These are phyloP conservation scores for Lecanicillium sp. DNA, from an alignment of 2,329 filamentous ascomycete species.

Conservation along the genomic window DNA sequence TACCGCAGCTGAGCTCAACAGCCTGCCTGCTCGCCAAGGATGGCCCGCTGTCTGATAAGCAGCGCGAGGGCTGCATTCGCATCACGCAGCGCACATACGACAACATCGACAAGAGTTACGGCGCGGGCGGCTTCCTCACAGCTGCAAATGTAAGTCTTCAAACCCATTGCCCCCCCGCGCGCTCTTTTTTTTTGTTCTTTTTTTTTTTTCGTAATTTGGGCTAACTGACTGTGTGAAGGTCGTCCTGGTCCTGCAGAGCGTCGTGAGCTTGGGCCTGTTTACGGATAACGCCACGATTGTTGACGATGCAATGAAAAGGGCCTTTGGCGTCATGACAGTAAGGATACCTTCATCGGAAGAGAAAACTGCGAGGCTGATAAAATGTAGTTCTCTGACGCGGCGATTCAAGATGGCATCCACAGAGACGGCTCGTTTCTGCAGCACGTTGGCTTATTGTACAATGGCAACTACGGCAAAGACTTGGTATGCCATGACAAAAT, in stretches of 20 bases:
- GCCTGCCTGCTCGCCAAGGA: constrained; percentile 18
- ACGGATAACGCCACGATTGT: constrained; percentile 19
- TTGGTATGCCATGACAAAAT: constrained; percentile 13
- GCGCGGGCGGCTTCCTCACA: constrained; percentile 18
- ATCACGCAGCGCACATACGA: constrained; percentile 19
- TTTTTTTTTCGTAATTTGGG: not conserved
- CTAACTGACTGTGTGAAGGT: constrained; percentile 9
- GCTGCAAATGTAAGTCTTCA: constrained; percentile 18
- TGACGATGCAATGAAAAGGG: constrained; percentile 15
- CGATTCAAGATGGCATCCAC: constrained; percentile 20
- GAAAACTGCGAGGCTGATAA: not conserved
- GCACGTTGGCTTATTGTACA: constrained; percentile 20
- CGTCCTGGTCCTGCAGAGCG: constrained; percentile 21
- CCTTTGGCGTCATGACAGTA: constrained; percentile 19
- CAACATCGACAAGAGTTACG: constrained; percentile 17
- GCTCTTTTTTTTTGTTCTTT: too few relatives aligned
- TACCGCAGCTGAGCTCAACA: constrained; percentile 20
- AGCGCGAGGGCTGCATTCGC: constrained; percentile 18
- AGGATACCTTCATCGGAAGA: not conserved
- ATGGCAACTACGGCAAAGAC: constrained; percentile 23
- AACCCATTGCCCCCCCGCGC: too few relatives aligned
- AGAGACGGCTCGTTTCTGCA: constrained; percentile 21
- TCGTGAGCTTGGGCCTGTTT: constrained; percentile 19
- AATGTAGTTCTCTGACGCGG: constrained; percentile 16
- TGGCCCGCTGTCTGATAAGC: constrained; percentile 15